phyloP scores from a whole-genome alignment of 306 rosid species.

The Abrus precatorius region DNA sequence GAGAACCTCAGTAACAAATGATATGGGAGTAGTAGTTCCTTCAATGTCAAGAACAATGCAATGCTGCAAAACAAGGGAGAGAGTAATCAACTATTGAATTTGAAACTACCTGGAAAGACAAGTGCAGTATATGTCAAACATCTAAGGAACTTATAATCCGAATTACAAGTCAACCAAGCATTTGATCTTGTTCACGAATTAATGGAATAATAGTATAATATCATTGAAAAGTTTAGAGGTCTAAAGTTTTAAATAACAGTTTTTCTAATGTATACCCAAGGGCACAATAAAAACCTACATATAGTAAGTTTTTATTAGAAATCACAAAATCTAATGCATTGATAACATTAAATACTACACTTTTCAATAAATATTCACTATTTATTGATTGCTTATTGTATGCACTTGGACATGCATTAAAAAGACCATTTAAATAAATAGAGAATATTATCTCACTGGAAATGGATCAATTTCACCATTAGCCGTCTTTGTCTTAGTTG shows the following conservation, averaged over 20 bases:
- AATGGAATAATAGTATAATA: background rate
- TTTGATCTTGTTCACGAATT: constrained; percentile 1
- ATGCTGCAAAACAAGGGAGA: constrained; percentile 57
- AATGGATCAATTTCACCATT: constrained; percentile 50
- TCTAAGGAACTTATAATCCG: constrained; percentile 11
- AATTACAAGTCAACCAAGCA: constrained; percentile 8
- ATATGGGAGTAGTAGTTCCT: constrained; percentile 90
- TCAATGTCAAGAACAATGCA: constrained; percentile 91
- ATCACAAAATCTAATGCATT: no score
- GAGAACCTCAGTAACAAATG: constrained; percentile 84
- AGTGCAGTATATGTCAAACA: background rate
- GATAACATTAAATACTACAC: no score
- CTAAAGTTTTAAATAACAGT: background rate
- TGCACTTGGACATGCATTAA: no score
- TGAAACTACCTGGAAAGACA: background rate
- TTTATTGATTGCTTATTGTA: no score
- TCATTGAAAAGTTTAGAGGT: constrained; percentile 1
- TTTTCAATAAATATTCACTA: no score
- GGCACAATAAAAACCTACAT: no score
- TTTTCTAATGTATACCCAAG: no score
- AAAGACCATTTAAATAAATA: background rate
- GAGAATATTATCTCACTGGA: constrained; percentile 55
- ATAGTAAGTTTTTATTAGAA: no score
- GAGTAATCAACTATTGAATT: constrained; percentile 16
- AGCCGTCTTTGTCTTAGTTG: constrained; percentile 59